Conservation (phyloP, 371 early-diverging fungal genomes). For the Mortierella sp. region DNA sequence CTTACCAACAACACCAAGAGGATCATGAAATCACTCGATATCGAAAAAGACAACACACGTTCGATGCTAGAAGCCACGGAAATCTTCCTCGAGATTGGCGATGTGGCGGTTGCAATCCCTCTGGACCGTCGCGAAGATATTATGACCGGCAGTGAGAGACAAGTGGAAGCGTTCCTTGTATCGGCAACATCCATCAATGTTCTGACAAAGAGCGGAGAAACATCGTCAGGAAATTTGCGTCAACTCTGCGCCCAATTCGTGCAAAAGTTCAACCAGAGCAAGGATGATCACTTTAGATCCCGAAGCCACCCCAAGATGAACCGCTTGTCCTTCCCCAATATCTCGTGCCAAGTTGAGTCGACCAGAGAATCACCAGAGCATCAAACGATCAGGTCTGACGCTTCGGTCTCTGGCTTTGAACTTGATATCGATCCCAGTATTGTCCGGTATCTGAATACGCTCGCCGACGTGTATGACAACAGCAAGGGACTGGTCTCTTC, state of each 20-base stretch:
- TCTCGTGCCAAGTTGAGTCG: conserved; percentile 65
- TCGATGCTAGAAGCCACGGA: conserved; percentile 68
- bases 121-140: conserved; percentile 61
- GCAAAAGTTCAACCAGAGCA: conserved; percentile 74
- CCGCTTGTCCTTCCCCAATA: conserved; percentile 67
- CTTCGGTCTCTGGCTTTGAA: conserved; percentile 73
- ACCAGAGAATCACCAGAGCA: conserved; percentile 60
- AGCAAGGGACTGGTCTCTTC: conserved; percentile 52
- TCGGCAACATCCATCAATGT: conserved; percentile 68
- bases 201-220: conserved; percentile 68
- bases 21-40: conserved; percentile 72
- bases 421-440: conserved; percentile 75
- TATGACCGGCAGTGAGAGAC: conserved; percentile 41
- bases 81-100: conserved; percentile 62
- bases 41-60: conserved; percentile 58
- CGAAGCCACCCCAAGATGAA: conserved; percentile 77
- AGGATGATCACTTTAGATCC: conserved; percentile 75
- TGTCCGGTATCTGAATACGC: conserved; percentile 74
- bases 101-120: conserved; percentile 78
- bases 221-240: conserved; percentile 65
- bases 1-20: conserved; percentile 75
- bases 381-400: conserved; percentile 57
- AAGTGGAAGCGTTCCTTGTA: conserved; percentile 67
- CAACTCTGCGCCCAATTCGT: conserved; percentile 80
- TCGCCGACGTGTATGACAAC: conserved; percentile 74